phyloP scores from a whole-genome alignment of 306 rosid species.

The Erythrophleum fordii region DNA sequence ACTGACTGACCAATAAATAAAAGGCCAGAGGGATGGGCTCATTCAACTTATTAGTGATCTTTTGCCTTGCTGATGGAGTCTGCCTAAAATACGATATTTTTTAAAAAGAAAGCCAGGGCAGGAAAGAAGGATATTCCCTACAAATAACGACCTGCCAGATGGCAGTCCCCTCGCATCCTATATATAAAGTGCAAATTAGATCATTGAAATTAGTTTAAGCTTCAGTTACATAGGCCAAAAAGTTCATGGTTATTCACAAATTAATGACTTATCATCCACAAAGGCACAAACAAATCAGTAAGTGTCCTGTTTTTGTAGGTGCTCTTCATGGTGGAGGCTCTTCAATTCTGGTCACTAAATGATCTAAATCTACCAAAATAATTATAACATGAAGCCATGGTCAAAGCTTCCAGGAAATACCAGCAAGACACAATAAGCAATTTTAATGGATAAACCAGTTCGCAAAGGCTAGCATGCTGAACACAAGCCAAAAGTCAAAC shows the following conservation, averaged over 20 bases:
- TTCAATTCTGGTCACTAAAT: slow-evolving; percentile 1
- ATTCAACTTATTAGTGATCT: slow-evolving; percentile 7
- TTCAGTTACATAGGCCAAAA: slow-evolving; percentile 2
- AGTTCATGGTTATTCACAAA: slow-evolving; percentile 4
- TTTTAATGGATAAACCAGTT: background rate
- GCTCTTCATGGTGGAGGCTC: slow-evolving; percentile 7
- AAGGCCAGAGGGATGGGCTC: background rate
- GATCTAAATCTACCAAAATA: slow-evolving; percentile 14
- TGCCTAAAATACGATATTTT: slow-evolving; percentile 5
- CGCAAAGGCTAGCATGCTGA: background rate
- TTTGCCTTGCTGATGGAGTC: background rate
- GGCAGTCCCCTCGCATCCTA: slow-evolving; percentile 17
- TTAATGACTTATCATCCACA: slow-evolving; percentile 13
- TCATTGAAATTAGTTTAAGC: background rate
- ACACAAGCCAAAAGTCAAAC: background rate
- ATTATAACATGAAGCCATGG: background rate
- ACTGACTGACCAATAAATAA: no score
- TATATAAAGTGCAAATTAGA: slow-evolving; percentile 17
- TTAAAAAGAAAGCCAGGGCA: slow-evolving; percentile 16
- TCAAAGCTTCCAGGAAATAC: background rate
- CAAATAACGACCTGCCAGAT: background rate
- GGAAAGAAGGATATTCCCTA: background rate
- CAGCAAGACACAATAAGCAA: background rate
- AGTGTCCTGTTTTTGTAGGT: background rate
- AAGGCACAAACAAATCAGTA: slow-evolving; percentile 8